These are phyloP conservation scores for Ettlia oleoabundans DNA, from an alignment of 139 green algal genomes.

Conservation along the genomic window DNA sequence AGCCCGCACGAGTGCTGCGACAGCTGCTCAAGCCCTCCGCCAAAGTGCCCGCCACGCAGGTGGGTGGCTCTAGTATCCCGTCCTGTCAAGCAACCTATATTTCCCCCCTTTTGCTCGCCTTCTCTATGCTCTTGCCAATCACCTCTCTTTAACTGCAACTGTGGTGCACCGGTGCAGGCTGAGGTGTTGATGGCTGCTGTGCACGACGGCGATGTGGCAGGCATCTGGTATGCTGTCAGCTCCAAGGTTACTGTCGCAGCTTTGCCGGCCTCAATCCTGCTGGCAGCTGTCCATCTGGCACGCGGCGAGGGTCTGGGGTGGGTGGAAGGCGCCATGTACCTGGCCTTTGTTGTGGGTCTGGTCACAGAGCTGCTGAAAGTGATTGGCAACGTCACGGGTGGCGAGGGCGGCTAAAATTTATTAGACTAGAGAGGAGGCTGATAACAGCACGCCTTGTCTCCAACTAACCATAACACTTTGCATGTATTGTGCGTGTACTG, in stretches of 20 bases:
- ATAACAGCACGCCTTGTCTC: no score
- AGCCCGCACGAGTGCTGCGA: slow-evolving; percentile 64
- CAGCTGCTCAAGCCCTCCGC: slow-evolving; percentile 62
- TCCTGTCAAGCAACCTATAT: no score
- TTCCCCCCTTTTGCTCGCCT: no score
- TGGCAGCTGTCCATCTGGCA: slow-evolving; percentile 8
- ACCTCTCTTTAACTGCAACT: background rate
- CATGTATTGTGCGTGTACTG: no score
- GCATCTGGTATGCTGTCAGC: slow-evolving; percentile 54
- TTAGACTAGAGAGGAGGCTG: no score
- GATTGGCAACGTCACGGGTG: background rate
- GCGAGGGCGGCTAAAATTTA: no score
- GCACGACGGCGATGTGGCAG: slow-evolving; percentile 56
- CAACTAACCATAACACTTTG: no score
- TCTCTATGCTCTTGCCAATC: no score
- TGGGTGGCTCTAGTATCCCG: no score
- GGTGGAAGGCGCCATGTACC: slow-evolving; percentile 7
- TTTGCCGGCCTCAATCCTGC: background rate
- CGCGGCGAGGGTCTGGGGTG: slow-evolving; percentile 5
- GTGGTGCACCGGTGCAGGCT: slow-evolving; percentile 23
- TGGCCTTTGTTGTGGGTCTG: background rate
- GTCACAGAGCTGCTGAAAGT: slow-evolving; percentile 11
- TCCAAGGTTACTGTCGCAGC: slow-evolving; percentile 3
- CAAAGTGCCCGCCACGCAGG: slow-evolving; percentile 38
- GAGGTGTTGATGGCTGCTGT: slow-evolving; percentile 62